A percentile compares a stretch with the other conserved stretches of the same genome.
Conservation (phyloP, 2,329 filamentous ascomycete genomes). For the Penicillium verrucosum region DNA sequence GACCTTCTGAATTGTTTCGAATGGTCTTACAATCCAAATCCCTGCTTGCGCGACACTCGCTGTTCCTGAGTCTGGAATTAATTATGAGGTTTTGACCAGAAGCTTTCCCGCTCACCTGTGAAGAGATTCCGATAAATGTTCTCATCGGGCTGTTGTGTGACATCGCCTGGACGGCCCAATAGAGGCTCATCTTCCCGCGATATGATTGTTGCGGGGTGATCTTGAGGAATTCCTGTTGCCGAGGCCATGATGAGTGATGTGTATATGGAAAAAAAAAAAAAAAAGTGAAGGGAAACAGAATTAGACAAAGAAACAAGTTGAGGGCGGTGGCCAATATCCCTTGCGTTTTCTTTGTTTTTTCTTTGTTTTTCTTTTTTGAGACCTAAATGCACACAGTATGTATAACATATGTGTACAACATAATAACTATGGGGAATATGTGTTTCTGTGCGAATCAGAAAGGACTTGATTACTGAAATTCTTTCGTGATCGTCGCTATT, state of each 20-base stretch:
- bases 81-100: neutral
- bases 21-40: slow-evolving; percentile 59
- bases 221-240: slow-evolving; percentile 63
- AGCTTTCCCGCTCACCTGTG: slow-evolving; percentile 56
- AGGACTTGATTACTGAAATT: neutral
- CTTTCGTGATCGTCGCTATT: slow-evolving; percentile 1
- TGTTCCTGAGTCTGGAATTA: slow-evolving; percentile 58
- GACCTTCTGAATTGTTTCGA: neutral
- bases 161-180: slow-evolving; percentile 69
- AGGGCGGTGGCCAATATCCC: neutral
- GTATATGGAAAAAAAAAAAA: neutral
- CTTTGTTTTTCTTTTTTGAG: neutral
- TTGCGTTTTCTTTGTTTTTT: neutral
- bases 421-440: no score
- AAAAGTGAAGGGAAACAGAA: neutral
- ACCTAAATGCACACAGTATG: no score
- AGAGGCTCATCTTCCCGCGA: slow-evolving; percentile 65
- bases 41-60: slow-evolving; percentile 77
- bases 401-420: no score
- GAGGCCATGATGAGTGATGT: slow-evolving; percentile 58
- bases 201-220: slow-evolving; percentile 39
- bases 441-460: neutral
- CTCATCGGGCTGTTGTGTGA: slow-evolving; percentile 63
- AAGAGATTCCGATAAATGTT: slow-evolving; percentile 68
- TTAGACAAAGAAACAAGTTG: neutral